Base-by-base conservation (phyloP, 371 early-diverging fungal species). In the Apophysomyces trapeziformis region DNA sequence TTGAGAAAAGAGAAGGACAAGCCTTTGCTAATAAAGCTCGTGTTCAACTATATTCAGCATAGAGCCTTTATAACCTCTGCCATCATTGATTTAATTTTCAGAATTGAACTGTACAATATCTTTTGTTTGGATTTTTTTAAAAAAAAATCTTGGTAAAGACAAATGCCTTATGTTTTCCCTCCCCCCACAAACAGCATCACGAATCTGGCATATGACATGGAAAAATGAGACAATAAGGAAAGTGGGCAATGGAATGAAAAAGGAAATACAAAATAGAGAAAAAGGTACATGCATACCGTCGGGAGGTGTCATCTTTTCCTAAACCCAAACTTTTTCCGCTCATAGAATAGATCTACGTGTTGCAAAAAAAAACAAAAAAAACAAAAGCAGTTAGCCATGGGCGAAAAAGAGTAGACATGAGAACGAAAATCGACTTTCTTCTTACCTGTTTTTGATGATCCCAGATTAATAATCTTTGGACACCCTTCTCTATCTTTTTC, bases 401-500 rank as follows among this genome's bases (percentile, higher is more conserved):
- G 16, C 37, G 58, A 26, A 68, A 59, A 35, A 18, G 64, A 3
- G 26, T 32, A 45, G 32, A 26, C 2, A 13, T 54, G 21, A 2
- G 41, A 63, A 32, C 60, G 18, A 64, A 14, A 36, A 57, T 46
- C 14, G 35, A 26, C 32, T 41, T 41, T 41, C 13, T 41, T 41
- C 26, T 63, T 66, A 69, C 73, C 74, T 57, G 92, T 90, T 68
- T 92, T 89, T 41, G 93, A 89, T 32, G 90, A 87, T 54, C 94
- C 94, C 16, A 94, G 70, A 71, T 94, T 94, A 37, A 95, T 88
- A 70, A 98, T 96, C 83, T 97, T 97, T 58, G 98, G 98, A 72
- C 98, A 98, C 1, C 98, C 98, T 77, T 98, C 98, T 37, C 98
- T 85, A 78, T 98, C 98, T 75, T 96, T 96, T 72, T 98, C 98